Conservation (phyloP, 306 rosid genomes). For the Cajanus cajan region DNA sequence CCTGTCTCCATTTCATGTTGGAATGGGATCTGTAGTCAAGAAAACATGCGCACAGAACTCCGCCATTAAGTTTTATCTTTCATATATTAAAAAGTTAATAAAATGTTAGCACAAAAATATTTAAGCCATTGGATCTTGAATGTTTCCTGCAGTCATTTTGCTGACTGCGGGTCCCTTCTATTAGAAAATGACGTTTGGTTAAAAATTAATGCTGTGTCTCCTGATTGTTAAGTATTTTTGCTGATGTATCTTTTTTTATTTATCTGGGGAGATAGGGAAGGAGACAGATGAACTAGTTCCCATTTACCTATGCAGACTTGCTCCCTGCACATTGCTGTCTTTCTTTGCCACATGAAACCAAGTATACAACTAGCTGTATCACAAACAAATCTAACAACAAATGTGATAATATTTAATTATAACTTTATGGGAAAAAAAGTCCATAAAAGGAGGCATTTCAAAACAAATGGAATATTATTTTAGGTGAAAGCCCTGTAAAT, state of each 20-base stretch:
- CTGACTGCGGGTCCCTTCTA: neutral
- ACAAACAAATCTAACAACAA: conserved; percentile 2
- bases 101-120: neutral
- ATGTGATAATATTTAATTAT: neutral
- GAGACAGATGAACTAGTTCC: neutral
- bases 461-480: conserved; percentile 5
- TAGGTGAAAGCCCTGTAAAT: conserved; percentile 8
- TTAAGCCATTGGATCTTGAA: neutral
- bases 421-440: neutral
- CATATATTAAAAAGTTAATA: neutral
- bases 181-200: neutral
- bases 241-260: neutral
- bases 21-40: neutral
- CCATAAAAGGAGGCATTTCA: conserved; percentile 9
- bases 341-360: conserved; percentile 17
- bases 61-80: neutral
- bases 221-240: neutral
- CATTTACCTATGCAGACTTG: neutral
- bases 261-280: neutral
- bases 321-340: conserved; percentile 1
- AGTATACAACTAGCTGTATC: conserved; percentile 6
- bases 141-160: neutral
- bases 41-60: neutral
- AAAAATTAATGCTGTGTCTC: neutral
- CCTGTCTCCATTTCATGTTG: neutral